These are phyloP conservation scores for Pleurotus ostreatus DNA, from an alignment of 768 basidiomycete species.

Conservation along the genomic window DNA sequence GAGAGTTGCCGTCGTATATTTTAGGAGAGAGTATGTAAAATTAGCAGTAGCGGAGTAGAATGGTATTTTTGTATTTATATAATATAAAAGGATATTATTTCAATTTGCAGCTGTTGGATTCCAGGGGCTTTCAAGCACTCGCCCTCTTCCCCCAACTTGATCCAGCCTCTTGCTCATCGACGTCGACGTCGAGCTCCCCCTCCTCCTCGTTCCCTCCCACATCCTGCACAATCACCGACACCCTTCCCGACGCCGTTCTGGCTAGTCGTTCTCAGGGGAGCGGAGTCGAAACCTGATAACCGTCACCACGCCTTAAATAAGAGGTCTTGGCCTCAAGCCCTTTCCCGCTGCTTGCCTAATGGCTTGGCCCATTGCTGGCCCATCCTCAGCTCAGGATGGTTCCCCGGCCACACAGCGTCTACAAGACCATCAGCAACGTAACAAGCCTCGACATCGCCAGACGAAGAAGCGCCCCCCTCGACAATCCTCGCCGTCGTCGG, in stretches of 20 bases:
- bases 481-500: conserved; percentile 37
- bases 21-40: not conserved
- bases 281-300: conserved; percentile 8
- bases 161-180: conserved; percentile 14
- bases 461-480: not conserved
- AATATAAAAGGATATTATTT: not conserved
- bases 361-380: conserved; percentile 50
- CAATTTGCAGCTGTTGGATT: conserved; percentile 1
- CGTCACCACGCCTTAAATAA: conserved; percentile 9
- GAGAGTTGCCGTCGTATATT: conserved; percentile 11
- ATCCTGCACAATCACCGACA: conserved; percentile 11
- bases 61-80: conserved; percentile 5
- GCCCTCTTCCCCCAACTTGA: conserved; percentile 1
- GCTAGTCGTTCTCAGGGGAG: not conserved
- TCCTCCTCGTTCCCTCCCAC: conserved; percentile 8
- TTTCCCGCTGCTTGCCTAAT: conserved; percentile 34
- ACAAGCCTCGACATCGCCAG: not conserved
- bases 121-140: conserved; percentile 4
- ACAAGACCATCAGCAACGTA: not conserved
- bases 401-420: conserved; percentile 7
- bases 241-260: too few relatives aligned
- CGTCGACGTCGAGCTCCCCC: conserved; percentile 15
- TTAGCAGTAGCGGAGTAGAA: not conserved
- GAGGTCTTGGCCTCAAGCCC: conserved; percentile 13
- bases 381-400: conserved; percentile 20